These are phyloP conservation scores for Lodderomyces metapsilosis DNA, from an alignment of 1,139 yeast species.

Conservation along the genomic window DNA sequence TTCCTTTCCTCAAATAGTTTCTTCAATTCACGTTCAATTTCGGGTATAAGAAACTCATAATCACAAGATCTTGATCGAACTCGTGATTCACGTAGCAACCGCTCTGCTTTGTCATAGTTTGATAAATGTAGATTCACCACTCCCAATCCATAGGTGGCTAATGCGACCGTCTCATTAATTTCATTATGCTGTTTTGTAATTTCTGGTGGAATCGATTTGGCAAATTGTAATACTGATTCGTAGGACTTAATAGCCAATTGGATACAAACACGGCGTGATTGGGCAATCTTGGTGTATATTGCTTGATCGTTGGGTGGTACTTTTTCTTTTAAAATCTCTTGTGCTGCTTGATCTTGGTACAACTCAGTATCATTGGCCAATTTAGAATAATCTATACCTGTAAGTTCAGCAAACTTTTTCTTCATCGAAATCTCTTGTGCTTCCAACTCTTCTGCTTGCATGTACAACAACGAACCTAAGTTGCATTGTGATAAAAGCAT, in stretches of 20 bases:
- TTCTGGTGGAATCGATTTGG: conserved; percentile 47
- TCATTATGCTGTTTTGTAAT: conserved; percentile 19
- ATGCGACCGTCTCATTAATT: conserved; percentile 62
- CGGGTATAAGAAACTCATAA: conserved; percentile 58
- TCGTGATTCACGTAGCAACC: conserved; percentile 66
- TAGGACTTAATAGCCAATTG: conserved; percentile 46
- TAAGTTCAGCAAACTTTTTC: conserved; percentile 21
- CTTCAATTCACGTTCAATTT: conserved; percentile 64
- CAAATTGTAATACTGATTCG: conserved; percentile 54
- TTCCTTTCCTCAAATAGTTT: conserved; percentile 42
- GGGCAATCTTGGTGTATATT: conserved; percentile 13
- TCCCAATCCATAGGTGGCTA: conserved; percentile 84
- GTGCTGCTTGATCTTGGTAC: conserved; percentile 5
- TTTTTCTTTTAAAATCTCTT: conserved; percentile 8
- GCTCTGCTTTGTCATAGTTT: conserved; percentile 56
- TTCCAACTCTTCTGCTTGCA: conserved; percentile 70
- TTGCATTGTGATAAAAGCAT: conserved; percentile 67
- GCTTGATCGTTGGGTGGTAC: conserved; percentile 15
- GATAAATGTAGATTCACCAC: conserved; percentile 66
- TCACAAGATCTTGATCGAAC: conserved; percentile 69
- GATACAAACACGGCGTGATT: conserved; percentile 40
- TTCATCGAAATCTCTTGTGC: conserved; percentile 38
- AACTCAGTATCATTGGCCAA: conserved; percentile 15
- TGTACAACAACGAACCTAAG: conserved; percentile 66
- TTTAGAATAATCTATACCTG: conserved; percentile 24